Percentiles rank a stretch among this genome's conserved stretches.
Evolutionary conservation across 192 early-diverging fungal species (phyloP).

Genomic region (Coemansia guatemalensis): DNA sequence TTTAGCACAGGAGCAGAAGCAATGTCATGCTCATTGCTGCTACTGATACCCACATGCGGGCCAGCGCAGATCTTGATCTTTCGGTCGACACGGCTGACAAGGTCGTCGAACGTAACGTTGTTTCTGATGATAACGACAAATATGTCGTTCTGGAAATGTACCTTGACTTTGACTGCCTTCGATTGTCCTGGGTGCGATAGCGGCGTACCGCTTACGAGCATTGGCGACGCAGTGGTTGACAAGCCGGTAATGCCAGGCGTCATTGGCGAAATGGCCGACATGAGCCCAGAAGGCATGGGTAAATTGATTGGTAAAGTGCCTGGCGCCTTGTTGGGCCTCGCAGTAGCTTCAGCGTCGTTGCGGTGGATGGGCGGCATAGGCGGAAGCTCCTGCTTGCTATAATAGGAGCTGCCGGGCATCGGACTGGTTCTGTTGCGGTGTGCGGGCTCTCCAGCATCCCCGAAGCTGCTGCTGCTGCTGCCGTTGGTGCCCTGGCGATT

Average conservation of each 20-base stretch:
- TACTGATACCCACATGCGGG: conserved; percentile 55
- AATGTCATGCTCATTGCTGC: conserved; percentile 44
- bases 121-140: conserved; percentile 86
- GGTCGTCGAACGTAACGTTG: conserved; percentile 71
- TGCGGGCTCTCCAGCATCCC: conserved; percentile 18
- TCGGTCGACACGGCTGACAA: conserved; percentile 80
- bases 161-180: conserved; percentile 75
- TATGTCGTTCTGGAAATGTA: conserved; percentile 85
- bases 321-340: conserved; percentile 19
- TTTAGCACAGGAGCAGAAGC: conserved; percentile 49
- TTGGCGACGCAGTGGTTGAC: conserved; percentile 13
- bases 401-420: conserved; percentile 32
- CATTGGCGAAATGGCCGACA: conserved; percentile 48
- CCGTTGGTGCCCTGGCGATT: conserved; percentile 42
- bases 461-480: conserved; percentile 38
- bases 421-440: conserved; percentile 27
- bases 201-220: conserved; percentile 32
- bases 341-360: neutral
- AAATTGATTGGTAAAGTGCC: conserved; percentile 28
- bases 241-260: conserved; percentile 17
- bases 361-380: conserved; percentile 41
- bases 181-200: conserved; percentile 31
- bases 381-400: conserved; percentile 25
- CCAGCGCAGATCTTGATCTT: conserved; percentile 84
- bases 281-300: conserved; percentile 32